Base-by-base conservation (phyloP, 2,329 filamentous ascomycete genomes). In the Aspergillus latus region DNA sequence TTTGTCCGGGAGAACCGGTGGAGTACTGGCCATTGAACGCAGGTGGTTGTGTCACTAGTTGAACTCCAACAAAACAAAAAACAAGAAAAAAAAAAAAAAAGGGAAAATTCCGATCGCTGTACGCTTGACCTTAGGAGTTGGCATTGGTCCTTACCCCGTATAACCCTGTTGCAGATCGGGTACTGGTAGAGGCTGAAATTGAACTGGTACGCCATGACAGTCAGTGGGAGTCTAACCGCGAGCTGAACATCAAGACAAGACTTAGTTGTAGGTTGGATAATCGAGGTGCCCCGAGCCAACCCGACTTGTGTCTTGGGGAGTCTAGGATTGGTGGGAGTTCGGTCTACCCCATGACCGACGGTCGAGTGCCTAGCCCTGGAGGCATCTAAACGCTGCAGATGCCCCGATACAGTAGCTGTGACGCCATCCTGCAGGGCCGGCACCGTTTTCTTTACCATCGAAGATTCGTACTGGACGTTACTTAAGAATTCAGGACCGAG, bases 351-450 rank as follows among this genome's bases (percentile, higher is more conserved):
- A 59, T 64, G 61, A 64, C 62, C 49, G 56, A 49, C 54, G 43
- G 54, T 39, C 44, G 49, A 57, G 47, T 30, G 30, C 21, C 21
- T 21, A 21, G 21, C 21, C 21, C 21, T 21, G 21, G 21, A 21
- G 21, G 21, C 21, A 21, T 57, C 26, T 39, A 56, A 36, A 39
- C 51, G 53, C 62, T 66, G 62, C 61, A 64, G 44, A 62, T 42
- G 52, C 59, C 59, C 62, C 53, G 57, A 65, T 61, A 44, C 45
- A 62, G 59, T 42, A 64, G 49, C 60, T 48, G 57, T 66, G 63
- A 66, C 63, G 64, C 56, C 64, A 65, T 65, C 42, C 42, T 57
- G 58, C 61, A 63, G 60, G 42, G 50, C 40, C 45, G 54, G 51
- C 52, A 45, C 43, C 45, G 54, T 62, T 46, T 50, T 57, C 21